phyloP scores from a whole-genome alignment of 768 basidiomycete species.

The Suillus spraguei region DNA sequence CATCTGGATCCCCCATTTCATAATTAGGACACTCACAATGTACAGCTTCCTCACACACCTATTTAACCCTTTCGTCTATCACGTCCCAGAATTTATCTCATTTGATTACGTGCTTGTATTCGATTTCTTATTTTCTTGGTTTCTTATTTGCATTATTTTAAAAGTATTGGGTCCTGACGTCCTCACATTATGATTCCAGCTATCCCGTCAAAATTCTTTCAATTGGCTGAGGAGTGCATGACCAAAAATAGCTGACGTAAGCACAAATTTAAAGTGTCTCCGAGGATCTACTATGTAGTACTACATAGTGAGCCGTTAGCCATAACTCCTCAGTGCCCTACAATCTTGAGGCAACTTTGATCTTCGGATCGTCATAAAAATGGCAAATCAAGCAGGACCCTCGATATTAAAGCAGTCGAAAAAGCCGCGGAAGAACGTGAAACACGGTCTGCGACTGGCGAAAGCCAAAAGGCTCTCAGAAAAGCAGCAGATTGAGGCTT shows the following conservation, averaged over 20 bases:
- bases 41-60: conserved; percentile 2
- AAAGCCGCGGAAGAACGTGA: conserved; percentile 19
- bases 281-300: neutral
- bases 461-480: conserved; percentile 48
- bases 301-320: neutral
- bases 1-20: conserved; percentile 1
- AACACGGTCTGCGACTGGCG: conserved; percentile 13
- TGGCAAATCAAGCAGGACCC: conserved; percentile 23
- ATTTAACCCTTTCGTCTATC: neutral
- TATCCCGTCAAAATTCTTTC: neutral
- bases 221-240: no score
- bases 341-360: neutral
- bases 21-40: conserved; percentile 5
- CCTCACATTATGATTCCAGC: neutral
- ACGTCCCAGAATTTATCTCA: neutral
- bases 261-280: neutral
- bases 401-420: conserved; percentile 20
- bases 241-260: neutral
- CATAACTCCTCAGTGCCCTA: neutral
- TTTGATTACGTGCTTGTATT: neutral
- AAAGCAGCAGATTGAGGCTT: conserved; percentile 50
- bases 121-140: neutral
- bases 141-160: neutral
- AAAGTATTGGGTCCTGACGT: neutral
- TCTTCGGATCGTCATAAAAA: conserved; percentile 8